Base-by-base conservation (phyloP, 2,329 filamentous ascomycete genomes). In the Colletotrichum lini region DNA sequence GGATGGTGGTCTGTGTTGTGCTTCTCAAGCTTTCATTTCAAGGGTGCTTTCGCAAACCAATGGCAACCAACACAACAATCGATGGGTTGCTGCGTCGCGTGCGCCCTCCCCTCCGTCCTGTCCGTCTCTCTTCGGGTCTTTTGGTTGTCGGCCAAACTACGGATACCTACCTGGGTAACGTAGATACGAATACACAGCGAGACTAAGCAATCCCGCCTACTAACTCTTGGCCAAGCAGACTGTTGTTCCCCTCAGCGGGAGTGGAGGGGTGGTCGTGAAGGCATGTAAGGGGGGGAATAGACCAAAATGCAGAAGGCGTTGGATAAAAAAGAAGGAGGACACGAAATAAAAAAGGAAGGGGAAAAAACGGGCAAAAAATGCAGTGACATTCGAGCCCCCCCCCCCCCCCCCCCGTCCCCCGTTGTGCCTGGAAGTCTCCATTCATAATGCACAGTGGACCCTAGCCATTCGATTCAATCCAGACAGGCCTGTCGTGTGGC, bases 1-100 rank as follows among this genome's bases (percentile, higher is more conserved):
- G 64, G 44, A 40, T 66, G 64, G 64, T 66, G 64, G 64, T 66
- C 64, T 38, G 64, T 66, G 58, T 50, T 50, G 58, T 38, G 44
- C 45, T 16, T n/a, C 45, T 35, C 26, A 61, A 18, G 26, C 26
- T 40, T 50, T n/a, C 45, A 50, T 50, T 50, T n/a, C 44, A 50
- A 30, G 44, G 58, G 38, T 40, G 59, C 35, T 8, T 30, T 26
- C 21, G 30, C 30, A 50, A 23, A 61, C 30, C 44, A 40, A 52
- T 52, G 45, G 10, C 45, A 52, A 5, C 53, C 45, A 52, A 5
- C 53, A 56, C n/a, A 12, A 15, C n/a, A 50, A 7, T 18, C 13
- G n/a, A 13, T 21, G 35, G 35, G 59, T 18, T 52, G 30, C 16
- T 15, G 16, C 15, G 45, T 52, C 12, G 16, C 40, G 30, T 18